These are phyloP conservation scores for Pisolithus thermaeus DNA, from an alignment of 1,284 basidiomycete genomes.

Conservation along the genomic window DNA sequence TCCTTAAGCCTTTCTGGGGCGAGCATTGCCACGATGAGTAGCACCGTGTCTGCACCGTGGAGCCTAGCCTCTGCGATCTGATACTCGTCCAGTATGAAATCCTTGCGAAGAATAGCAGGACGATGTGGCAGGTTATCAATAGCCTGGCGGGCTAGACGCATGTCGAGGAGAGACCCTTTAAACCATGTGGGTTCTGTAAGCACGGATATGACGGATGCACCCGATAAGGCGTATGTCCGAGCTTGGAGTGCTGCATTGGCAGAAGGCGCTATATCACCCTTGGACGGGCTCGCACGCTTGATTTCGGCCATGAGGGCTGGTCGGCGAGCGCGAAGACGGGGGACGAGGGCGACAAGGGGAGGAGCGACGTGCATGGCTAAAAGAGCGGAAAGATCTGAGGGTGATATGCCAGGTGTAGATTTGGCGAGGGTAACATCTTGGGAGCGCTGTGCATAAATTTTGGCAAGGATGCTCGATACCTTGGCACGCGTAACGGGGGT, in stretches of 20 bases:
- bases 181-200: constrained; percentile 98
- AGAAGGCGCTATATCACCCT: constrained; percentile 78
- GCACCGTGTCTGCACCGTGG: constrained; percentile 89
- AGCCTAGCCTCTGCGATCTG: constrained; percentile 93
- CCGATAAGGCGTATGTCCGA: constrained; percentile 85
- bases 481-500: constrained; percentile 21
- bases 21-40: constrained; percentile 98
- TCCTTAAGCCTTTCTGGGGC: constrained; percentile 63
- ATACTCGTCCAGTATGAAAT: constrained; percentile 94
- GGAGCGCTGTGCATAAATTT: constrained; percentile 67
- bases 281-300: constrained; percentile 92
- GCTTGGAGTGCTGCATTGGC: constrained; percentile 83
- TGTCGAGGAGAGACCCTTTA: constrained; percentile 89
- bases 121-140: constrained; percentile 83
- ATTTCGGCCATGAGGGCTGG: constrained; percentile 87
- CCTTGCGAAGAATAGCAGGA: constrained; percentile 95
- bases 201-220: constrained; percentile 91
- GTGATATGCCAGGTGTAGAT: constrained; percentile 67
- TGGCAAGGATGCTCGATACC: constrained; percentile 73
- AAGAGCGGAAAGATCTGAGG: constrained; percentile 61
- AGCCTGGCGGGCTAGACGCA: constrained; percentile 82
- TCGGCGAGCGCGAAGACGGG: constrained; percentile 52
- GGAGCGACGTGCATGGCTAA: constrained; percentile 78
- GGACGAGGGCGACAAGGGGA: constrained; percentile 66
- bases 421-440: constrained; percentile 63